Evolutionary conservation across 2,329 filamentous ascomycete genomes (phyloP), one percentile per base, ranked within the genome.

Genomic region (Fusarium nanum): DNA sequence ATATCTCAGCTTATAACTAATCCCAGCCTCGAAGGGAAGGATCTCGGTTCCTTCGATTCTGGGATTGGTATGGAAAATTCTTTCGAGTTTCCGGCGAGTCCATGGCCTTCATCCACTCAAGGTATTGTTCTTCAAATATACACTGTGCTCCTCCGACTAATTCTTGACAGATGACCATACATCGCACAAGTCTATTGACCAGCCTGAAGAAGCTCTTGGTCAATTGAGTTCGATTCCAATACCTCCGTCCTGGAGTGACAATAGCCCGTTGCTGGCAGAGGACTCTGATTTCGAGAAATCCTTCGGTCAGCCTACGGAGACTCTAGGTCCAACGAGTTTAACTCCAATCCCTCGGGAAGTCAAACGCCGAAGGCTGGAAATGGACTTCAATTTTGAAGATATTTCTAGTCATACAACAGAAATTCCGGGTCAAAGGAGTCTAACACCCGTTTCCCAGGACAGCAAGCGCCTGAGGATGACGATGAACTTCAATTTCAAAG

Each of bases 11-110:
- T 37, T 12, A 7, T 37, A n/a, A 37, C 34, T n/a, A 37, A 71
- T 25, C 60, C 74, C 14, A 64, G 56, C 52, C 69, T 75, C 25
- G 56, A 65, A 23, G 37, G 53, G 7, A 70, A 64, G 7, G 48
- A 59, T 10, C 57, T 27, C 14, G 56, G 62, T 27, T 62, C 59
- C 20, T 72, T 67, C 27, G 73, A 74, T 52, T 74, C 72, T 2
- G 72, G 72, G 18, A 65, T 74, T 32, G 72, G 71, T 8, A 50
- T 74, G 44, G 62, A 50, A 4, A 55, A 45, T 28, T 40, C 65
- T 14, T 37, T 44, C 25, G 49, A 61, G 22, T 23, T 41, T 20
- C 60, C 50, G 20, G 49, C 47, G 8, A 73, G 69, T 32, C 60
- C 54, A 11, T 71, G 66, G 55, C 54, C 67, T n/a, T 42, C 40